Base-by-base conservation (phyloP, 2,329 filamentous ascomycete species). In the Arthroderma uncinatum region DNA sequence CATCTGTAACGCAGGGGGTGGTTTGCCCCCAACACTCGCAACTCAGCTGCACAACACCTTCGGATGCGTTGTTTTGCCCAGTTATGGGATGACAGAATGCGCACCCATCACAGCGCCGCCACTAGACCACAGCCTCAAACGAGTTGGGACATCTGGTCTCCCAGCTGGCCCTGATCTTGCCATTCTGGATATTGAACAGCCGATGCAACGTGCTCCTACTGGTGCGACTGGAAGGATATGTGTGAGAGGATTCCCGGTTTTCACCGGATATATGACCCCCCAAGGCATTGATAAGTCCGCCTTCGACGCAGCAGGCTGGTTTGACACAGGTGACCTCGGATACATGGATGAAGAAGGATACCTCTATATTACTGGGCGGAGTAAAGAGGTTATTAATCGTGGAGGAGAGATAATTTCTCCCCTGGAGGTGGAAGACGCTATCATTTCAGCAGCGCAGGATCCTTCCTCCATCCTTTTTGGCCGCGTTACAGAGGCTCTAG, bases 1-100 rank as follows among this genome's bases (percentile, higher is more conserved):
- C 25, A 39, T 55, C 28, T 55, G 53, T 10, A 55, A 55, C 19
- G 53, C 53, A 9, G 53, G 34, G 8, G 53, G 53, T 1, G 53
- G 53, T 9, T 34, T 55, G 5, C 53, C 25, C 2, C 53, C 53
- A n/a, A 39, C 53, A 8, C 36, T 55, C 12, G 53, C 53, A 2
- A n/a, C 8, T 9, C 30, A 40, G 4, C 36, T 55, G 8, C 30
- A 28, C 25, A 10, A 33, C 9, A 55, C 53, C 12, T 55, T 42
- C 21, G 14, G 39, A 0, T 55, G 53, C 16, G 39, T 40, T 37
- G 21, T 55, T 39, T 40, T 55, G 6, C 53, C 53, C 8, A 55
- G 53, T 19, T 55, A 55, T 28, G 53, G 53, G 8, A 55, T 55
- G 53, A 55, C 53, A 21, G 53, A 55, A 55, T 55, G 53, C 19